phyloP scores from a whole-genome alignment of 148 eudicot genomes.

The Rhododendron mucronatum region DNA sequence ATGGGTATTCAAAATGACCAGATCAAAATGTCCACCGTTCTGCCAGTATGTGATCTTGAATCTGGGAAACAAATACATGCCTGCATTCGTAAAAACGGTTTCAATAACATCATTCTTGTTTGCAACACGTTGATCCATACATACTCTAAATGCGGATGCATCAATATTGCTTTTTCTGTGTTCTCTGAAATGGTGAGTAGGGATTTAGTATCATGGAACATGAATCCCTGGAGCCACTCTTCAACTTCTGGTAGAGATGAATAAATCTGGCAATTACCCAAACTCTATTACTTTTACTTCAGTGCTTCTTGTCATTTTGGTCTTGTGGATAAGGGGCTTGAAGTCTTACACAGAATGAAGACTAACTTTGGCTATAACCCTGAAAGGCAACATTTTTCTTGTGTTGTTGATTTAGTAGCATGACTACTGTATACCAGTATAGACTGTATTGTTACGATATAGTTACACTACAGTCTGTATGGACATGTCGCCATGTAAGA shows the following conservation, averaged over 20 bases:
- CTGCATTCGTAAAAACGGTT: constrained; percentile 20
- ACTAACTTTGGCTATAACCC: constrained; percentile 21
- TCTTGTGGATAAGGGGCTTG: constrained; percentile 36
- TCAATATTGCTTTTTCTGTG: no score
- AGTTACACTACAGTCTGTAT: no score
- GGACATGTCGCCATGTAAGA: no score
- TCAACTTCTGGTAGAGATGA: constrained; percentile 34
- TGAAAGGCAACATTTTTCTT: constrained; percentile 35
- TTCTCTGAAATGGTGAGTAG: no score
- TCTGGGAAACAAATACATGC: constrained; percentile 44
- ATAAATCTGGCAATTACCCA: constrained; percentile 22
- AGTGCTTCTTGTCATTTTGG: constrained; percentile 51
- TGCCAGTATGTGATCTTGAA: constrained; percentile 6
- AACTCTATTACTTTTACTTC: constrained; percentile 42
- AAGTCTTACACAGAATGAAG: constrained; percentile 30
- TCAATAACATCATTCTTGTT: constrained; percentile 13
- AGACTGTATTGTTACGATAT: no score
- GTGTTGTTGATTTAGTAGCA: no score
- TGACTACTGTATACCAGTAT: no score
- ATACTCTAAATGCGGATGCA: no score
- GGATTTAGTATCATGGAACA: no score
- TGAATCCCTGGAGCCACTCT: constrained; percentile 39
- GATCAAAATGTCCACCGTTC: constrained; percentile 35
- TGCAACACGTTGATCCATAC: neutral
- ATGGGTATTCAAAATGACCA: constrained; percentile 25